Percentiles rank a stretch among this genome's conserved stretches.
phyloP scores from a whole-genome alignment of 2,329 filamentous ascomycete species.

The Penicillium sp. region DNA sequence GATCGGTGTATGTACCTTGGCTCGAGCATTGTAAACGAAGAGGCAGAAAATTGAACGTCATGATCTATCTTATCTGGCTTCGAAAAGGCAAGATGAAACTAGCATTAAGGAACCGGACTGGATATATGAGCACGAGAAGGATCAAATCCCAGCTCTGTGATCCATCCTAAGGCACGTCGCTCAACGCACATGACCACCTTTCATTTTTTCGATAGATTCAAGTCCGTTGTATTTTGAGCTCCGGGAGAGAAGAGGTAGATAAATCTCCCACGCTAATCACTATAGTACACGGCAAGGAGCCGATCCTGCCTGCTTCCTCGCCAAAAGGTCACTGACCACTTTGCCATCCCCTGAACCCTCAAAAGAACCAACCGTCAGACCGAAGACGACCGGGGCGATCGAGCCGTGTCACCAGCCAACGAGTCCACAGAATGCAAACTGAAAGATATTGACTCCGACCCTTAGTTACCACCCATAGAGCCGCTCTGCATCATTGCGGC shows the following conservation, averaged over 20 bases:
- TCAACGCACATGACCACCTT: neutral
- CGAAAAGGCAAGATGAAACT: neutral
- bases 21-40: neutral
- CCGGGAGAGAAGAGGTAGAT: conserved; percentile 7
- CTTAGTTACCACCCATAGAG: conserved; percentile 42
- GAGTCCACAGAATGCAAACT: neutral
- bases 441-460: neutral
- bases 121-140: neutral
- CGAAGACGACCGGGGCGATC: neutral
- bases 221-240: conserved; percentile 6
- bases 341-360: neutral
- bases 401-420: neutral
- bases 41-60: no score
- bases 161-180: no score
- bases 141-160: no score
- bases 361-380: neutral
- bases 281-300: conserved; percentile 26
- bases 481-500: conserved; percentile 63
- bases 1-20: neutral
- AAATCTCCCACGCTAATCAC: conserved; percentile 17
- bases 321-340: conserved; percentile 7
- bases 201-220: neutral
- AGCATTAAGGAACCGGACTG: neutral
- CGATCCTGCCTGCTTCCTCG: conserved; percentile 9
- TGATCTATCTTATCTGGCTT: neutral